A percentile compares a stretch with the other conserved stretches of the same genome.
Conservation (phyloP, 352 stramenopile genomes). For the Globisporangium echinulatum region DNA sequence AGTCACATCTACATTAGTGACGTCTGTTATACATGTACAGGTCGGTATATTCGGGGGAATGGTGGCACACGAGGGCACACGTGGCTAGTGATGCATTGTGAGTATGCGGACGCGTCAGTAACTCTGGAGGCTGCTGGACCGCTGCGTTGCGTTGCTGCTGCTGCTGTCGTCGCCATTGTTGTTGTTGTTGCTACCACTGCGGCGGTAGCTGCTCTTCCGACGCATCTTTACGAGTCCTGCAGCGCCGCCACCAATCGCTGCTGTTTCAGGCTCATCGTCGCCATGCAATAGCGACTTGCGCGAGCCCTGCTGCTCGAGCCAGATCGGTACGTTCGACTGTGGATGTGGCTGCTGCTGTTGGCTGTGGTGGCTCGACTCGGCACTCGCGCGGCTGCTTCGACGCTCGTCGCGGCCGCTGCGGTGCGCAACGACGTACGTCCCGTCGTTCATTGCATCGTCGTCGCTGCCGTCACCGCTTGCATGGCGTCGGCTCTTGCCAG, state of each 20-base stretch:
- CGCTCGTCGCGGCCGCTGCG: conserved; percentile 12
- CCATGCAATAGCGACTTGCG: conserved; percentile 23
- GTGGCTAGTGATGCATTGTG: neutral
- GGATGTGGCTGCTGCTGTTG: conserved; percentile 16
- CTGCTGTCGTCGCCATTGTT: conserved; percentile 20
- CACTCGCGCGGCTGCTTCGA: conserved; percentile 2
- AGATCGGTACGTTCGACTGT: conserved; percentile 35
- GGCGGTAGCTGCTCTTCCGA: conserved; percentile 43
- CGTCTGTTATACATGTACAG: too few relatives aligned
- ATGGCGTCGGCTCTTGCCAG: conserved; percentile 44
- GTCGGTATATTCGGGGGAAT: too few relatives aligned
- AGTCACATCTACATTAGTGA: too few relatives aligned
- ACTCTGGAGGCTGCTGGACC: too few relatives aligned
- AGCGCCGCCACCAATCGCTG: conserved; percentile 41
- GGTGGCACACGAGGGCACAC: neutral
- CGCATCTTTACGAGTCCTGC: conserved; percentile 65
- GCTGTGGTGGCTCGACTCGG: neutral
- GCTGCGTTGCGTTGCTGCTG: conserved; percentile 2
- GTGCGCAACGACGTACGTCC: conserved; percentile 19
- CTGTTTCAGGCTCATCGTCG: conserved; percentile 24
- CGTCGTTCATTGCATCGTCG: conserved; percentile 27
- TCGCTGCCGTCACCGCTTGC: conserved; percentile 16
- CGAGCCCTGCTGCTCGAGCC: conserved; percentile 33
- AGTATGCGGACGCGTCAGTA: neutral
- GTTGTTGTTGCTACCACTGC: conserved; percentile 36